Conservation (phyloP, 2,329 filamentous ascomycete genomes). For the Teratosphaeria gauchensis region DNA sequence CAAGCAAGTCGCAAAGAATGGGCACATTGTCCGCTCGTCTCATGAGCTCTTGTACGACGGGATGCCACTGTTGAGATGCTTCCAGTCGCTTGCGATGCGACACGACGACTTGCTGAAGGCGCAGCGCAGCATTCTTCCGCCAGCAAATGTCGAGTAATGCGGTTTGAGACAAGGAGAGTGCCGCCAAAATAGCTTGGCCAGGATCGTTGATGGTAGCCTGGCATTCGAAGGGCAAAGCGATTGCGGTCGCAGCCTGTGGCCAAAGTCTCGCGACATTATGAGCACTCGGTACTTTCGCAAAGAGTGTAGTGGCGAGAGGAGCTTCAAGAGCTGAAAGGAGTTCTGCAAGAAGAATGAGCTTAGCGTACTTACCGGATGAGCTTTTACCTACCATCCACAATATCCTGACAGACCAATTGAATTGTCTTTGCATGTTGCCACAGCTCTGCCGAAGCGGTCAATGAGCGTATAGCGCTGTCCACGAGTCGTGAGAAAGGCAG, state of each 20-base stretch:
- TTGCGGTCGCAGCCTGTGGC: constrained; percentile 29
- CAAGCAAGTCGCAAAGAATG: constrained; percentile 8
- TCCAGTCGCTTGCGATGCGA: constrained; percentile 8
- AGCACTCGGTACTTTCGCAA: constrained; percentile 30
- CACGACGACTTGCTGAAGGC: constrained; percentile 11
- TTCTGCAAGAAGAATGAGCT: constrained; percentile 29
- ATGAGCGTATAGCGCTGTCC: constrained; percentile 26
- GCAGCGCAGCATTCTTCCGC: constrained; percentile 12
- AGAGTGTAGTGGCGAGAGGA: constrained; percentile 13
- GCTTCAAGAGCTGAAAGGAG: constrained; percentile 35
- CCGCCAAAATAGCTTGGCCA: constrained; percentile 14
- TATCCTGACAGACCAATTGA: constrained; percentile 30
- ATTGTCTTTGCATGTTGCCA: constrained; percentile 28
- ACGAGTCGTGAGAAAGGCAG: constrained; percentile 34
- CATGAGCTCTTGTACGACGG: constrained; percentile 9
- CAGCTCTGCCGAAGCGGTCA: constrained; percentile 26
- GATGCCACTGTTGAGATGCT: constrained; percentile 13
- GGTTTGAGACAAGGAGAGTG: constrained; percentile 16
- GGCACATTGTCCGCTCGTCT: constrained; percentile 3
- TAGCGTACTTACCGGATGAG: constrained; percentile 12
- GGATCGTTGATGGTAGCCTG: constrained; percentile 20
- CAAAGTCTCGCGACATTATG: constrained; percentile 29
- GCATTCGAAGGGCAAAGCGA: constrained; percentile 32
- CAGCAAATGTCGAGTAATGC: constrained; percentile 10
- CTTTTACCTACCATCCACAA: constrained; percentile 29